phyloP scores from a whole-genome alignment of 768 basidiomycete genomes.

The Leccinum olivaceopallidum region DNA sequence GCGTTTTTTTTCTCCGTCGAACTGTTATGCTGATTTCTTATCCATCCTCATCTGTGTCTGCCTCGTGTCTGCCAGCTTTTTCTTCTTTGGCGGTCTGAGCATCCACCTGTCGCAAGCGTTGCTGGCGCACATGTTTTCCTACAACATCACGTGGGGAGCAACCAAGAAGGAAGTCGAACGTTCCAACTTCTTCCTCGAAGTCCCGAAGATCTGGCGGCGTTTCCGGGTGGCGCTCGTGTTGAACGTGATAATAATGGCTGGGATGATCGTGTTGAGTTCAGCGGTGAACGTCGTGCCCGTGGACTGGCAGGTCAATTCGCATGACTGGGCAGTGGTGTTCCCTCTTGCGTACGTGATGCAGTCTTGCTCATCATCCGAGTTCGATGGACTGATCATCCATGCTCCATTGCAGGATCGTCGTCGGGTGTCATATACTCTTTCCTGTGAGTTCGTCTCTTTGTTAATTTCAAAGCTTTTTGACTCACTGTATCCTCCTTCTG shows the following conservation, averaged over 20 bases:
- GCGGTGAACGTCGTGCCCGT: slow-evolving; percentile 47
- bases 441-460: slow-evolving; percentile 49
- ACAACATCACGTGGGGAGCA: slow-evolving; percentile 59
- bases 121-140: slow-evolving; percentile 57
- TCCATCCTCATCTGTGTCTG: background rate
- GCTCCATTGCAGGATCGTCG: slow-evolving; percentile 40
- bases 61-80: slow-evolving; percentile 31
- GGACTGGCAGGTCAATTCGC: slow-evolving; percentile 64
- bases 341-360: slow-evolving; percentile 55
- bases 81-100: slow-evolving; percentile 58
- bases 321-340: slow-evolving; percentile 70
- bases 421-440: slow-evolving; percentile 69
- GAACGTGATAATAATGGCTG: slow-evolving; percentile 47
- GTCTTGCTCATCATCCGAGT: background rate
- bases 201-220: slow-evolving; percentile 78
- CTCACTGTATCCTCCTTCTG: slow-evolving; percentile 24
- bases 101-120: slow-evolving; percentile 54
- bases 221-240: slow-evolving; percentile 67
- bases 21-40: background rate
- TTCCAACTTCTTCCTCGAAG: slow-evolving; percentile 91
- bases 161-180: slow-evolving; percentile 83
- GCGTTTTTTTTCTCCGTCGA: slow-evolving; percentile 5
- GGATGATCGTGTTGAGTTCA: slow-evolving; percentile 58
- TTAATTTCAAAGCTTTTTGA: slow-evolving; percentile 8
- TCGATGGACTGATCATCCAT: background rate